phyloP scores from a whole-genome alignment of 305 asterid genomes.

The Rubia peregrina region DNA sequence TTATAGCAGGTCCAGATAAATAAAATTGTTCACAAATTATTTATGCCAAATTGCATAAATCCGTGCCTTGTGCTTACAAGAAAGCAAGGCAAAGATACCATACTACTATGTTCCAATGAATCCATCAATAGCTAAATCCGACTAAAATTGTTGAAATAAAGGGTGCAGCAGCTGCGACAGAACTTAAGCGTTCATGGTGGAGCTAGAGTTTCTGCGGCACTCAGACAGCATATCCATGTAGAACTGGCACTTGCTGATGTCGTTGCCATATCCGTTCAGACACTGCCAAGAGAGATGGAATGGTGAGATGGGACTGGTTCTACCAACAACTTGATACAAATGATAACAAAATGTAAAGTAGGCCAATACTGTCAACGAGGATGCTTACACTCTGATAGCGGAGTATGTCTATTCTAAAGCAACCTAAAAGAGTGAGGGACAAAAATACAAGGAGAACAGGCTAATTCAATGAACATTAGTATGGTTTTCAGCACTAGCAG shows the following conservation, averaged over 20 bases:
- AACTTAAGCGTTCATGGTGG: conserved; percentile 42
- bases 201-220: conserved; percentile 67
- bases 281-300: conserved; percentile 41
- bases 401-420: not conserved
- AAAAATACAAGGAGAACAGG: no score
- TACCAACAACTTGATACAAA: no score
- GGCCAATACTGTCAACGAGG: no score
- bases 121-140: not conserved
- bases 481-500: no score
- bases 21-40: conserved; percentile 8
- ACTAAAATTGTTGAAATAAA: not conserved
- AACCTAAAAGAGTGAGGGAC: not conserved
- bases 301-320: not conserved
- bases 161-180: not conserved
- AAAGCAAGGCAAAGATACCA: not conserved
- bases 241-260: conserved; percentile 84
- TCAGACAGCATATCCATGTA: conserved; percentile 84
- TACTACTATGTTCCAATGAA: not conserved
- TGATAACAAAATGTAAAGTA: no score
- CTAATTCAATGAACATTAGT: no score
- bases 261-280: conserved; percentile 51
- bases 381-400: no score
- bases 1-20: not conserved
- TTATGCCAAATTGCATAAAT: not conserved
- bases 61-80: not conserved